Evolutionary conservation across 1,284 basidiomycete genomes (phyloP), one percentile per base, ranked within the genome.

Genomic region (Irpex sp.): DNA sequence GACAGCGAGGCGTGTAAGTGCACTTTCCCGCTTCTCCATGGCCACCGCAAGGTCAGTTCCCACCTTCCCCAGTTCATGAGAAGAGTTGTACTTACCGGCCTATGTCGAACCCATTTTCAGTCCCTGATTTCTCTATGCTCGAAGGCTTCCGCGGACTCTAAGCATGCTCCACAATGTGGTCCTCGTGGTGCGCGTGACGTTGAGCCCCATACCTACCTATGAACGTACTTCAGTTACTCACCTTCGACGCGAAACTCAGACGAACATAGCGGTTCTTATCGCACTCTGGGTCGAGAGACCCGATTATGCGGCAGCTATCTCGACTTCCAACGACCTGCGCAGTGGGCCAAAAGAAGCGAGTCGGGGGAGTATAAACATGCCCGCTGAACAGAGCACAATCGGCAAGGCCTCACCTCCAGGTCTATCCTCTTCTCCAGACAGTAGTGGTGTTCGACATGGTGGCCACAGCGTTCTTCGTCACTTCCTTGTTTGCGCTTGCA

Each of bases 401-500:
- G 26, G 2, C 54, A 62, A 38, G 62, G 36, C 64, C 61, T 52
- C 57, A 56, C 11, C 55, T 54, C 57, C 56, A 58, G 62, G 66
- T 66, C 65, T 64, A 60, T 55, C 57, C 62, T 51, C 61, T 7
- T 48, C 59, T 40, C 48, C 57, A 37, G 61, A 31, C 60, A 44
- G 26, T 26, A 54, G 55, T 61, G 36, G 61, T 54, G 49, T 21
- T 21, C 68, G 61, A 61, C 47, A 73, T 71, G 70, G 60, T 73
- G 49, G 63, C 68, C 59, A 58, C 65, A 36, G 40, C 62, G 21
- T 40, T 73, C 59, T 60, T 71, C 65, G 48, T 73, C 58, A 66
- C 65, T n/a, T 70, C 68, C 38, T 67, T 74, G 57, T 59, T 71
- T 63, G 62, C 70, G 21, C 62, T 72, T 34, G 70, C 69, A 57